Conservation (phyloP, 306 rosid species). For the Cucumis sativus region DNA sequence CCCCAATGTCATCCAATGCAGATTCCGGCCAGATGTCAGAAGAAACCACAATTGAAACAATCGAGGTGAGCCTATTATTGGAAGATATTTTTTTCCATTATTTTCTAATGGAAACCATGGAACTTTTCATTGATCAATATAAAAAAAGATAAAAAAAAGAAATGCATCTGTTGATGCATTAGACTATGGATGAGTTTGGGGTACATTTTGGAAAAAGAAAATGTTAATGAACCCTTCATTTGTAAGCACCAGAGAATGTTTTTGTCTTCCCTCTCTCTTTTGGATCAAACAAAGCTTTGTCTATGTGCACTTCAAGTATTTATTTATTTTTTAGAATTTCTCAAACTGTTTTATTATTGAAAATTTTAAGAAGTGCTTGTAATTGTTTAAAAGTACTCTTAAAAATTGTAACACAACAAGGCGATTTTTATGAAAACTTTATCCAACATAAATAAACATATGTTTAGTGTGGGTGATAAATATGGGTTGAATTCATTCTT, state of each 20-base stretch:
- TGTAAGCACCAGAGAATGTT: background rate
- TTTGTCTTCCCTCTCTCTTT: too few relatives aligned
- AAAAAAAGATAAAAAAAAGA: background rate
- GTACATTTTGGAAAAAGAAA: background rate
- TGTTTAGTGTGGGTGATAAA: background rate
- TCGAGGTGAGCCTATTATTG: conserved; percentile 44
- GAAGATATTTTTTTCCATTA: background rate
- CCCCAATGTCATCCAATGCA: conserved; percentile 31
- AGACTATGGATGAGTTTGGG: background rate
- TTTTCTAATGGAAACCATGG: background rate
- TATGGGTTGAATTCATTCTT: background rate
- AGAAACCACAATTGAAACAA: conserved; percentile 47
- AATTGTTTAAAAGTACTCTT: background rate
- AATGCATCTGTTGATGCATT: background rate
- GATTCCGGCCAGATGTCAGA: conserved; percentile 31
- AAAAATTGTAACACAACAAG: background rate
- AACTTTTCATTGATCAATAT: background rate
- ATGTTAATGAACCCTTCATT: background rate
- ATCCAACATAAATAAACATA: background rate
- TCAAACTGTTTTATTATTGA: background rate
- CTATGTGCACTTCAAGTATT: background rate
- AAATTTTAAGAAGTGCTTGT: background rate
- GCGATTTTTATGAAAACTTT: background rate
- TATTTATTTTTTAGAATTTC: background rate
- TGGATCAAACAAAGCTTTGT: background rate